Percentiles rank a stretch among this genome's conserved stretches.
These are phyloP conservation scores for Xylaria sp. DNA, from an alignment of 2,329 filamentous ascomycete genomes.

Conservation along the genomic window DNA sequence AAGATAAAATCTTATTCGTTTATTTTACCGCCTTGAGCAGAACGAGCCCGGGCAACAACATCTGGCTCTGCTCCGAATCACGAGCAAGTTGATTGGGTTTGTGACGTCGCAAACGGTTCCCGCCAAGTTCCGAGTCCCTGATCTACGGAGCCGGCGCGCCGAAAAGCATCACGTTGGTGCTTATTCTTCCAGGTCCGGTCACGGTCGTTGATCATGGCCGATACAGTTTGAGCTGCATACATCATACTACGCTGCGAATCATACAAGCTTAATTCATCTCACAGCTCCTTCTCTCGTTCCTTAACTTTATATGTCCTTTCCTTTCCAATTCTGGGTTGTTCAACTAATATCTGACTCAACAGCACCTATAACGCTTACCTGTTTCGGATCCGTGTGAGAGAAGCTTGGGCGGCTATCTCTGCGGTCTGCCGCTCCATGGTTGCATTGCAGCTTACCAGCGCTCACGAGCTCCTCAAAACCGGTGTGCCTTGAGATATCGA, in stretches of 20 bases:
- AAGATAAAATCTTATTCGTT: neutral
- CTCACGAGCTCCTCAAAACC: neutral
- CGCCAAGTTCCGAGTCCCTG: slow-evolving; percentile 47
- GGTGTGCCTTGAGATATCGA: slow-evolving; percentile 3
- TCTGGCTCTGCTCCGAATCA: slow-evolving; percentile 23
- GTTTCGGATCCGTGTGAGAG: slow-evolving; percentile 31
- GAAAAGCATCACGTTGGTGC: slow-evolving; percentile 18
- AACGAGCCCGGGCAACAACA: neutral
- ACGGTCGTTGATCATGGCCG: slow-evolving; percentile 23
- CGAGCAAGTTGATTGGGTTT: slow-evolving; percentile 28
- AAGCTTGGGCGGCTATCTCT: slow-evolving; percentile 17
- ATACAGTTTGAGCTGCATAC: slow-evolving; percentile 32
- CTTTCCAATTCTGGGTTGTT: neutral
- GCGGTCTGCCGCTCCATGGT: slow-evolving; percentile 13
- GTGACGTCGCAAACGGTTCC: slow-evolving; percentile 40
- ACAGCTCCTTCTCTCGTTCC: slow-evolving; percentile 2
- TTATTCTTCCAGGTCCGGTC: neutral
- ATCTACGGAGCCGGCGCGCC: slow-evolving; percentile 44
- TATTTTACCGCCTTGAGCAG: neutral
- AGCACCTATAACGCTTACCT: slow-evolving; percentile 3
- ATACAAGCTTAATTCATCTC: slow-evolving; percentile 14
- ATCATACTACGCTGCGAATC: slow-evolving; percentile 23
- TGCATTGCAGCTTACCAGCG: slow-evolving; percentile 15
- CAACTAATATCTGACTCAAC: neutral
- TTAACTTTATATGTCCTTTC: neutral